These are phyloP conservation scores for Borealophlyctis nickersoniae DNA, from an alignment of 192 early-diverging fungal species.

Conservation along the genomic window DNA sequence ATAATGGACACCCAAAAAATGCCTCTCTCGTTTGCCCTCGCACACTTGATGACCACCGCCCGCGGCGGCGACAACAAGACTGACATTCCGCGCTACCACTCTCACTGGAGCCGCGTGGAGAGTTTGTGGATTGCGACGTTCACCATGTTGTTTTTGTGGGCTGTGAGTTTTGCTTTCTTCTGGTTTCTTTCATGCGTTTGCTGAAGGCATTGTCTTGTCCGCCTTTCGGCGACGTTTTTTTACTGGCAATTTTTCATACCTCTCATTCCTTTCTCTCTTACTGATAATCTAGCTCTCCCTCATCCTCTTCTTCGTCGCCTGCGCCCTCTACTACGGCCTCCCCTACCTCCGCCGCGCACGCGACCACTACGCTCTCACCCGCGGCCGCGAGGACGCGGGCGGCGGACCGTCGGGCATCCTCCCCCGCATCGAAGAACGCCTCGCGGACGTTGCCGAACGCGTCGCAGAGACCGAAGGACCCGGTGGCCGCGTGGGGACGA, in stretches of 20 bases:
- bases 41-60: too few relatives aligned
- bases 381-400: too few relatives aligned
- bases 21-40: too few relatives aligned
- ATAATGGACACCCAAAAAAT: too few relatives aligned
- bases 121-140: constrained; percentile 22
- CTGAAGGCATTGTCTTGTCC: not conserved
- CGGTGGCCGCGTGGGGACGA: not conserved
- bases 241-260: too few relatives aligned
- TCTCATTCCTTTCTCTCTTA: too few relatives aligned
- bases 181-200: not conserved
- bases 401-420: too few relatives aligned
- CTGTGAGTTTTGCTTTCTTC: not conserved
- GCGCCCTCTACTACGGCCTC: too few relatives aligned
- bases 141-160: not conserved
- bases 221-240: constrained; percentile 1
- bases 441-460: not conserved
- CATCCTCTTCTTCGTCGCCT: not conserved
- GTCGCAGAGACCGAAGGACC: not conserved
- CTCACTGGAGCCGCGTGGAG: constrained; percentile 12
- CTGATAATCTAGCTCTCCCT: not conserved
- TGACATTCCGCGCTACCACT: constrained; percentile 15
- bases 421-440: not conserved
- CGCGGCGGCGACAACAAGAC: too few relatives aligned
- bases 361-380: too few relatives aligned
- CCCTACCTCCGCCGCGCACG: too few relatives aligned